A percentile compares a stretch with the other conserved stretches of the same genome.
phyloP scores from a whole-genome alignment of 805 yeast genomes.

The Cyberlindnera maritima region DNA sequence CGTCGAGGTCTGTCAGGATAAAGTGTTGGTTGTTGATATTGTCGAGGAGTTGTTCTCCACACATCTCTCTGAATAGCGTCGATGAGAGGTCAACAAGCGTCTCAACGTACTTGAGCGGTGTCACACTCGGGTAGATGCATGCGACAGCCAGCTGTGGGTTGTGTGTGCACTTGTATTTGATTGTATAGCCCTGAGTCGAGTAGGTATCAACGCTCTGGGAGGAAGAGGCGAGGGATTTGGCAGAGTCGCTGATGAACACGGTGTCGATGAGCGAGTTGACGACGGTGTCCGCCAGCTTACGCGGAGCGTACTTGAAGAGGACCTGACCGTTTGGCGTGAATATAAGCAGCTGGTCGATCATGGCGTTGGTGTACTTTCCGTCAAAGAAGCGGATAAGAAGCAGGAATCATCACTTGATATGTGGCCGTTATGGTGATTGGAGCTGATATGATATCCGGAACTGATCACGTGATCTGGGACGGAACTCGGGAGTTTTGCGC shows the following conservation, averaged over 20 bases:
- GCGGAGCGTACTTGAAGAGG: slow-evolving; percentile 43
- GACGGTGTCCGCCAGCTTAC: slow-evolving; percentile 37
- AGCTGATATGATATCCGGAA: too few species aligned
- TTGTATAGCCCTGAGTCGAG: slow-evolving; percentile 39
- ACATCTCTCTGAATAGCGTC: slow-evolving; percentile 31
- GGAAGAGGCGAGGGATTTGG: slow-evolving; percentile 26
- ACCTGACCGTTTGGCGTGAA: slow-evolving; percentile 54
- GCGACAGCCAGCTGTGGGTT: slow-evolving; percentile 43
- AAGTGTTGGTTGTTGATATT: slow-evolving; percentile 31
- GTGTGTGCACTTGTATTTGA: slow-evolving; percentile 42
- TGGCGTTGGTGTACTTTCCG: slow-evolving; percentile 8
- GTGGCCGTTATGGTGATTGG: not conserved
- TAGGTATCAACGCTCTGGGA: slow-evolving; percentile 27
- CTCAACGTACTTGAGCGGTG: slow-evolving; percentile 35
- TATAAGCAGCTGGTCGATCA: slow-evolving; percentile 49
- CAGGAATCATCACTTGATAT: not conserved
- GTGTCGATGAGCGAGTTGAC: slow-evolving; percentile 49
- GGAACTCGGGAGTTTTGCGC: too few species aligned
- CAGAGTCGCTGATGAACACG: slow-evolving; percentile 41
- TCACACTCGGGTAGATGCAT: slow-evolving; percentile 39
- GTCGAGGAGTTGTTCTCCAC: slow-evolving; percentile 26
- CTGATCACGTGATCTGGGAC: too few species aligned
- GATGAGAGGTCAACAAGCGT: slow-evolving; percentile 31
- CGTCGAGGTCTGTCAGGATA: slow-evolving; percentile 29
- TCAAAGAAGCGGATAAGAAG: not conserved